Base-by-base conservation (phyloP, 2,329 filamentous ascomycete genomes). In the Orbilia javanica region DNA sequence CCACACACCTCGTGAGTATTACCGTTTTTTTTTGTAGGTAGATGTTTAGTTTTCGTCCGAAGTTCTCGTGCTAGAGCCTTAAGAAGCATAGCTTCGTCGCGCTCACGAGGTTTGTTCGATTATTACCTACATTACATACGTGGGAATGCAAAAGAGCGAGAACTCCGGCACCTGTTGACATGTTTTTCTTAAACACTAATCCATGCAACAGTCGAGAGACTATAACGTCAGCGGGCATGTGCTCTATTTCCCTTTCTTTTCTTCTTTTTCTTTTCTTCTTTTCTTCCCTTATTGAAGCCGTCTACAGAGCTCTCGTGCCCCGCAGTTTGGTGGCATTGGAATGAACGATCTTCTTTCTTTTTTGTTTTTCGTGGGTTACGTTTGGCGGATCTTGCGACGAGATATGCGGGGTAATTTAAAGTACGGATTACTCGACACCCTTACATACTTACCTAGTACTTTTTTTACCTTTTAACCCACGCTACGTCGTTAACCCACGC, bases 201-300 rank as follows among this genome's bases (percentile, higher is more conserved):
- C 68, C 46, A 72, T 55, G 57, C 20, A 34, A 8, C 46, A 65
- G 48, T 64, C 46, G n/a, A 25, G 50, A 63, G 42, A 52, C 34
- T 25, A 57, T 20, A 46, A 77, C 73, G 66, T 77, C 73, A 77
- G 73, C 64, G 53, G 60, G 52, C 74, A 78, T 65, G 63, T 78
- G 74, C 48, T 31, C 48, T 44, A 7, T 46, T 42, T 57, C 27
- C 20, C 44, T 8, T 18, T 50, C 27, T 53, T n/a, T 31, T 31
- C 11, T 15, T 2, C 13, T 34, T 36, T 31, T 31, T 65, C 31
- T 11, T 25, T n/a, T n/a, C n/a, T 18, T 50, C 27, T 53, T n/a
- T 31, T 31, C 11, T 15, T 2, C 13, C 25, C 34, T 31, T 31
- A 50, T n/a, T 11, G 11, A 1, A 42, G 39, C 11, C 48, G 42